A percentile compares a stretch with the other conserved stretches of the same genome.
Conservation (phyloP, 345 rosid genomes). For the Excoecaria cochinchinensis region DNA sequence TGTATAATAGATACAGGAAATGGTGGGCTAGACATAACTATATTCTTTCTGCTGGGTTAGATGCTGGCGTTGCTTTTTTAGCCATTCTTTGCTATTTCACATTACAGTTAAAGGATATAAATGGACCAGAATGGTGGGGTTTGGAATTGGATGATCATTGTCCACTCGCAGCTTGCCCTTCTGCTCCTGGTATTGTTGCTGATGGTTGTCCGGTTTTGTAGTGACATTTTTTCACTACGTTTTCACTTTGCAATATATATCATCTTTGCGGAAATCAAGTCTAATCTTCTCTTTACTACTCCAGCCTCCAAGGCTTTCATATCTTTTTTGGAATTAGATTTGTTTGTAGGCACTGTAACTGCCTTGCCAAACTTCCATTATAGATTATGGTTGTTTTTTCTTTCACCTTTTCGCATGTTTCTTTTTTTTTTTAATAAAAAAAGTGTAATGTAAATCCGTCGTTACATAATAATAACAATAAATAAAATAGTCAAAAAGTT, state of each 20-base stretch:
- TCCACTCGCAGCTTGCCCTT: constrained; percentile 44
- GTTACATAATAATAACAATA: too few species aligned
- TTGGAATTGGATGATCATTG: constrained; percentile 44
- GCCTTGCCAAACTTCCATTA: too few species aligned
- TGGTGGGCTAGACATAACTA: constrained; percentile 61
- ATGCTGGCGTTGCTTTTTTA: constrained; percentile 58
- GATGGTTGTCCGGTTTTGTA: constrained; percentile 42
- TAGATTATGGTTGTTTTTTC: too few species aligned
- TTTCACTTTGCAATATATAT: not conserved
- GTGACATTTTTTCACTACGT: not conserved
- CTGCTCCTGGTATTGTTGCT: constrained; percentile 38
- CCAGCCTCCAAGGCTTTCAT: too few species aligned
- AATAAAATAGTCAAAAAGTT: too few species aligned
- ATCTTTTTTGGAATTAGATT: too few species aligned
- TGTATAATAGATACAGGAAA: constrained; percentile 31
- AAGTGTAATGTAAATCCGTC: too few species aligned
- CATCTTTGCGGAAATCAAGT: too few species aligned
- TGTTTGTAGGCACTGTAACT: too few species aligned
- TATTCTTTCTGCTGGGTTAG: constrained; percentile 49
- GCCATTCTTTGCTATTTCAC: constrained; percentile 38
- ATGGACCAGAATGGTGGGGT: constrained; percentile 59
- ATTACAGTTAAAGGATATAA: constrained; percentile 32
- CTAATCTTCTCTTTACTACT: too few species aligned
- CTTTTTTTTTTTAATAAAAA: too few species aligned
- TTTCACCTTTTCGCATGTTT: too few species aligned